Evolutionary conservation across 2,329 filamentous ascomycete genomes (phyloP).

Genomic region (Sarocladiaceae sp.): DNA sequence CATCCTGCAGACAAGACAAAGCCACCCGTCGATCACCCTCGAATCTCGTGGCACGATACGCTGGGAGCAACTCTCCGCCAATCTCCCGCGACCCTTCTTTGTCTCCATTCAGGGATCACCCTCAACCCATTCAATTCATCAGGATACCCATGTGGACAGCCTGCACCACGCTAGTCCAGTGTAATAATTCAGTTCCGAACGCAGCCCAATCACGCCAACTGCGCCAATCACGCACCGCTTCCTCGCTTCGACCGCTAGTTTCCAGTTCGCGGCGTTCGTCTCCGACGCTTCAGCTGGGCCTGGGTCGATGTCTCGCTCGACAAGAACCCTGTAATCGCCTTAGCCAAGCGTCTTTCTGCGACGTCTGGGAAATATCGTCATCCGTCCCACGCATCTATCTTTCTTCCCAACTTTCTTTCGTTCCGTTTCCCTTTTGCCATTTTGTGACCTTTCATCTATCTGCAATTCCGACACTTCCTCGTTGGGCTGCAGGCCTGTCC

Average conservation of each 20-base stretch:
- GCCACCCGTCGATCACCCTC: constrained; percentile 1
- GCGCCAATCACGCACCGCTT: constrained; percentile 2
- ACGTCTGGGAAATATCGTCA: constrained; percentile 8
- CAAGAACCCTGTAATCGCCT: constrained; percentile 3
- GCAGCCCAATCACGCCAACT: not conserved
- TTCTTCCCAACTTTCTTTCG: constrained; percentile 1
- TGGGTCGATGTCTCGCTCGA: not conserved
- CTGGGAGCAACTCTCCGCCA: not conserved
- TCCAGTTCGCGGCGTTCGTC: too few species aligned
- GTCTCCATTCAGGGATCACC: not conserved
- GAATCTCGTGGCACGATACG: not conserved
- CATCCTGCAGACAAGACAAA: not conserved
- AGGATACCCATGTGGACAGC: constrained; percentile 7
- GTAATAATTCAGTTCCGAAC: constrained; percentile 5
- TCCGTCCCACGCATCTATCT: not conserved
- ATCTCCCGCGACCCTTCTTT: constrained; percentile 4
- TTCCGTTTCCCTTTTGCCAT: too few species aligned
- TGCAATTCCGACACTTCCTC: constrained; percentile 1
- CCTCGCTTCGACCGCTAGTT: not conserved
- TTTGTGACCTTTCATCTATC: too few species aligned
- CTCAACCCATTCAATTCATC: constrained; percentile 6
- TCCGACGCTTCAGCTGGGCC: constrained; percentile 5
- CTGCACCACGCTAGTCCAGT: constrained; percentile 3
- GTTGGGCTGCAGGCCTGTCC: not conserved
- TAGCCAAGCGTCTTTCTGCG: constrained; percentile 3